Evolutionary conservation across 805 yeast genomes (phyloP), one percentile per base, ranked within the genome.

Genomic region (Brettanomyces custersianus): DNA sequence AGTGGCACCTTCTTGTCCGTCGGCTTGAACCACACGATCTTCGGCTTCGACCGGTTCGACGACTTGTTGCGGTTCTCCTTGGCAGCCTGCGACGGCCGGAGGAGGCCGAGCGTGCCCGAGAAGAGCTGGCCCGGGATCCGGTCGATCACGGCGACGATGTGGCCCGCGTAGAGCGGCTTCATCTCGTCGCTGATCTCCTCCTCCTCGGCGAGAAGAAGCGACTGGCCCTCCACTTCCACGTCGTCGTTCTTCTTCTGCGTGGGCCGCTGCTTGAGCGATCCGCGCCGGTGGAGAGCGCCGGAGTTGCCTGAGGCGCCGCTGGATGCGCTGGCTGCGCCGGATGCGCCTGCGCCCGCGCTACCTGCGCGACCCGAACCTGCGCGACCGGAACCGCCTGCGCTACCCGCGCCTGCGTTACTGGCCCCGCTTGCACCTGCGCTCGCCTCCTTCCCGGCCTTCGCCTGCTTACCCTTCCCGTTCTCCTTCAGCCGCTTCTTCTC

Each of bases 1-100:
- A 92, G 68, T 4, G 98, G 98, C 16, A 92, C 98, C 44, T 94
- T 85, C 62, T 92, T 92, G 57, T 92, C 98, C 1, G 96, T 88
- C 26, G 98, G 98, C 56, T 92, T 92, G 59, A 92, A 92, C 98
- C 98, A 92, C 23, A 92, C 96, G 65, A 92, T 92, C 55, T 92
- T 92, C 23, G 98, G 98, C 29, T 74, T 73, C 33, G 46, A 50
- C 11, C 42, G 42, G 15, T 46, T 52, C 40, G 37, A 44, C n/a
- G 27, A 29, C 5, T 40, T 36, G 12, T 34, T 35, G 11, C 12
- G 9, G 34, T 77, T 78, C 33, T 82, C 88, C 44, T 82, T 85
- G 25, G 85, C 80, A 5, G 87, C 88, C 48, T 94, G 95, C 3
- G 96, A 92, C 4, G 98, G 98, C 58, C 98, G 77, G 47, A 92